Evolutionary conservation across 805 yeast species (phyloP).

Genomic region (Teunomyces atbi): DNA sequence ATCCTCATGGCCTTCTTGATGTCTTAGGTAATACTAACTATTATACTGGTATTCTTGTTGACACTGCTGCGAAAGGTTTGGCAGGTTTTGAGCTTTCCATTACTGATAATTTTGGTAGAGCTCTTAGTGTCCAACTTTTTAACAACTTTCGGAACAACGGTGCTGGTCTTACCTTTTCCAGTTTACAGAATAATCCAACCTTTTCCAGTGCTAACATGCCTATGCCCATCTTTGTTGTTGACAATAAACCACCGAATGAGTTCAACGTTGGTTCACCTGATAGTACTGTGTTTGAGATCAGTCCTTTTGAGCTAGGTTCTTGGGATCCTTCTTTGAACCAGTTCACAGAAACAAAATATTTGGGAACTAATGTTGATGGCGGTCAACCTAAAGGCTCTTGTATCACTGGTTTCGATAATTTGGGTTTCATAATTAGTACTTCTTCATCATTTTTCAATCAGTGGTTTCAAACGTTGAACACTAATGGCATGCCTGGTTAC

Average conservation of each 20-base stretch:
- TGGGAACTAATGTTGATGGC: slow-evolving; percentile 63
- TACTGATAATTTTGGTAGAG: slow-evolving; percentile 43
- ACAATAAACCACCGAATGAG: slow-evolving; percentile 36
- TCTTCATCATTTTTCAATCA: slow-evolving; percentile 80
- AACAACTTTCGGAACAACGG: slow-evolving; percentile 21
- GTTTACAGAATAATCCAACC: slow-evolving; percentile 15
- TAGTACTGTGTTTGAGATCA: slow-evolving; percentile 40
- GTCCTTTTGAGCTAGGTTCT: slow-evolving; percentile 60
- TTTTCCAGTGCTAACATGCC: slow-evolving; percentile 37
- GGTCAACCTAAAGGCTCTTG: slow-evolving; percentile 60
- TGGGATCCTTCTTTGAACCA: slow-evolving; percentile 77
- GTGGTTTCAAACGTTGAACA: slow-evolving; percentile 53
- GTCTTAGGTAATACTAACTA: slow-evolving; percentile 18
- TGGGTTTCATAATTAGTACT: slow-evolving; percentile 79
- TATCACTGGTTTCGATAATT: slow-evolving; percentile 71
- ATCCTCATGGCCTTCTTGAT: slow-evolving; percentile 9
- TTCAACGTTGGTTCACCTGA: slow-evolving; percentile 27
- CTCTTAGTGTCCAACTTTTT: slow-evolving; percentile 33
- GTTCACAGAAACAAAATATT: slow-evolving; percentile 64
- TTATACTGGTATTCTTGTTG: slow-evolving; percentile 37
- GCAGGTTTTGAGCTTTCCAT: slow-evolving; percentile 35
- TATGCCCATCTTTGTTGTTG: slow-evolving; percentile 38
- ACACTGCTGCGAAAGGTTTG: slow-evolving; percentile 24
- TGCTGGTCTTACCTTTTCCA: slow-evolving; percentile 17
- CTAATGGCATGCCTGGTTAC: neutral